Evolutionary conservation across 75 land plant species (phyloP).

Genomic region (Cunninghamia lanceolata): DNA sequence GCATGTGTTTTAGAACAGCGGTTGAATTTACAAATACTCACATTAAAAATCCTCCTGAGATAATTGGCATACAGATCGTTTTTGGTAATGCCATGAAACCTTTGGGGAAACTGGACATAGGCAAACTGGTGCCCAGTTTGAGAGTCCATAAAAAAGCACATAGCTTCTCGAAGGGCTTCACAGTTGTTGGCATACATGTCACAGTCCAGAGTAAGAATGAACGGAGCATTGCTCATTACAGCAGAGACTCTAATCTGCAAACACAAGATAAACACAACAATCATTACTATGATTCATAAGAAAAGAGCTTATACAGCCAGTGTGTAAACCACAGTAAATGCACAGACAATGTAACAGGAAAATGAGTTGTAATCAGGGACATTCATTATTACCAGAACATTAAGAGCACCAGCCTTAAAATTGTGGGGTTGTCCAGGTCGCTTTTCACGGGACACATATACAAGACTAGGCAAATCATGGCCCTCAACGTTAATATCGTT

Average conservation of each 20-base stretch:
- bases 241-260: not conserved
- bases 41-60: conserved; percentile 16
- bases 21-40: not conserved
- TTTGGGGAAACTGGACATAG: conserved; percentile 52
- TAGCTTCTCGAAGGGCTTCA: conserved; percentile 35
- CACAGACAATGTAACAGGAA: no score
- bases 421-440: conserved; percentile 22
- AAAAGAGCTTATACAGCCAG: no score
- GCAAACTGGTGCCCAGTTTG: conserved; percentile 36
- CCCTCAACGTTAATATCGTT: conserved; percentile 22
- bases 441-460: conserved; percentile 54
- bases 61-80: conserved; percentile 38
- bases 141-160: conserved; percentile 55
- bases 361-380: no score
- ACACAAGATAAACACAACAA: not conserved
- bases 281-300: no score
- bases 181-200: conserved; percentile 59
- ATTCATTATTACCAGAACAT: conserved; percentile 32
- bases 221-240: conserved; percentile 51
- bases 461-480: conserved; percentile 27
- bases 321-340: no score
- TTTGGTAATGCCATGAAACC: conserved; percentile 33
- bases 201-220: conserved; percentile 49
- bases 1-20: not conserved
- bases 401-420: conserved; percentile 60